Percentiles rank a stretch among this genome's conserved stretches.
Conservation (phyloP, 2,329 filamentous ascomycete genomes). For the Sarocladiaceae sp. region DNA sequence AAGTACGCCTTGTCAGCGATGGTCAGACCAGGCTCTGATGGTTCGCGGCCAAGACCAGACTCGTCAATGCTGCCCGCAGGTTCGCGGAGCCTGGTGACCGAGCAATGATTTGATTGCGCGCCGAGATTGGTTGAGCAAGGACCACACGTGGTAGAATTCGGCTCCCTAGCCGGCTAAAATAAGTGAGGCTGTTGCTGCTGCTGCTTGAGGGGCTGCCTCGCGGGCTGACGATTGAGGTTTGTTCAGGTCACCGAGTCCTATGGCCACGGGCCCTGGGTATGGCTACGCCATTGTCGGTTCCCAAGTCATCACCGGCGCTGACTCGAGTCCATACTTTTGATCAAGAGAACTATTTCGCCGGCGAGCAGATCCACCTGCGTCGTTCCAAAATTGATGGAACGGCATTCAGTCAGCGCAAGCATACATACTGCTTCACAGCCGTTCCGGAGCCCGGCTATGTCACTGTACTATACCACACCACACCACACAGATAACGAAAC, state of each 20-base stretch:
- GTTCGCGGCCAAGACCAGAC: not conserved
- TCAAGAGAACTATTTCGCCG: too few relatives aligned
- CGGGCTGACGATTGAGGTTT: not conserved
- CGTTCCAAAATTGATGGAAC: too few relatives aligned
- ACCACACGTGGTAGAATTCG: too few relatives aligned
- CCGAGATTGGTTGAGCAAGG: too few relatives aligned
- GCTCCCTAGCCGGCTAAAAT: conserved; percentile 1
- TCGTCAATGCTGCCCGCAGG: not conserved
- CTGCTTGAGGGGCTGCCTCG: too few relatives aligned
- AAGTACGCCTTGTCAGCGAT: not conserved
- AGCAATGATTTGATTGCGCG: too few relatives aligned
- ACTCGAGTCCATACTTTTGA: not conserved
- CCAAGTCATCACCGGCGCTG: not conserved
- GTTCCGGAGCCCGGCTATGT: too few relatives aligned
- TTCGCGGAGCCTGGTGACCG: not conserved
- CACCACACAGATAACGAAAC: too few relatives aligned
- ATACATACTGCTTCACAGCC: too few relatives aligned
- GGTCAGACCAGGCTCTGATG: not conserved
- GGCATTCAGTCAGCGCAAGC: too few relatives aligned
- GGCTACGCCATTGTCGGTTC: not conserved
- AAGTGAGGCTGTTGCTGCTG: conserved; percentile 6
- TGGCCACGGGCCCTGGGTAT: not conserved
- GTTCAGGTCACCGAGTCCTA: not conserved
- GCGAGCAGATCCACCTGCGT: too few relatives aligned
- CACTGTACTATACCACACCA: too few relatives aligned